These are phyloP conservation scores for Umbilicaria muhlenbergii DNA, from an alignment of 495 filamentous ascomycete genomes.

Conservation along the genomic window DNA sequence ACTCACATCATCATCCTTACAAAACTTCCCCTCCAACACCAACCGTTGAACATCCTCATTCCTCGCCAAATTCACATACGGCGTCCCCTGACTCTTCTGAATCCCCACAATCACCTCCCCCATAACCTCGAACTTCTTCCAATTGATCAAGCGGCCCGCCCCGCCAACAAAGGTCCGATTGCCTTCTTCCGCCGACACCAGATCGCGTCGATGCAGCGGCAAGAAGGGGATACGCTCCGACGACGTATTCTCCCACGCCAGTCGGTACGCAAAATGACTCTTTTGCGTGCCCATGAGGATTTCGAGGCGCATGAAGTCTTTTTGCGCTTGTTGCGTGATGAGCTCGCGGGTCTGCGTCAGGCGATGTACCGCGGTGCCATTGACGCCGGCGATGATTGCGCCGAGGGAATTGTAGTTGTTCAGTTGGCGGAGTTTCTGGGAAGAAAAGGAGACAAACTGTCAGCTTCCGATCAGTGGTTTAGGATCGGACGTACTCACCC, in stretches of 20 bases:
- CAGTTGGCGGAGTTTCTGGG: slow-evolving; percentile 57
- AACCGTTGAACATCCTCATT: slow-evolving; percentile 53
- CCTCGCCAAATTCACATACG: slow-evolving; percentile 54
- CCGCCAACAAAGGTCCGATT: slow-evolving; percentile 71
- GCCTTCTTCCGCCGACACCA: slow-evolving; percentile 83
- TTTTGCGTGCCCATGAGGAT: slow-evolving; percentile 87
- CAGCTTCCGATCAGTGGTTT: background rate
- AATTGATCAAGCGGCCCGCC: slow-evolving; percentile 69
- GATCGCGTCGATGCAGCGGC: slow-evolving; percentile 75
- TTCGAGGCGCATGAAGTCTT: slow-evolving; percentile 73
- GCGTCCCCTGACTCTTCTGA: slow-evolving; percentile 74
- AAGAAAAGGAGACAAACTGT: background rate
- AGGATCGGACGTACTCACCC: slow-evolving; percentile 20
- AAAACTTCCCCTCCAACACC: slow-evolving; percentile 50
- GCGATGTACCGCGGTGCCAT: slow-evolving; percentile 75
- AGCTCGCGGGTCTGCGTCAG: slow-evolving; percentile 65
- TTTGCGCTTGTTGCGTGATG: slow-evolving; percentile 51
- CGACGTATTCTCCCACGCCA: slow-evolving; percentile 92
- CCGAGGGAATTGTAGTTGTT: slow-evolving; percentile 97
- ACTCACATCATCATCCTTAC: slow-evolving; percentile 34
- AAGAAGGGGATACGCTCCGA: slow-evolving; percentile 84
- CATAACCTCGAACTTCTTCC: slow-evolving; percentile 96
- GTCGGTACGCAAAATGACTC: slow-evolving; percentile 82
- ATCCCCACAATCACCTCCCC: slow-evolving; percentile 81
- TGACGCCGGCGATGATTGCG: slow-evolving; percentile 84